Conservation (phyloP, 495 filamentous ascomycete species). For the Usnea hakonensis region DNA sequence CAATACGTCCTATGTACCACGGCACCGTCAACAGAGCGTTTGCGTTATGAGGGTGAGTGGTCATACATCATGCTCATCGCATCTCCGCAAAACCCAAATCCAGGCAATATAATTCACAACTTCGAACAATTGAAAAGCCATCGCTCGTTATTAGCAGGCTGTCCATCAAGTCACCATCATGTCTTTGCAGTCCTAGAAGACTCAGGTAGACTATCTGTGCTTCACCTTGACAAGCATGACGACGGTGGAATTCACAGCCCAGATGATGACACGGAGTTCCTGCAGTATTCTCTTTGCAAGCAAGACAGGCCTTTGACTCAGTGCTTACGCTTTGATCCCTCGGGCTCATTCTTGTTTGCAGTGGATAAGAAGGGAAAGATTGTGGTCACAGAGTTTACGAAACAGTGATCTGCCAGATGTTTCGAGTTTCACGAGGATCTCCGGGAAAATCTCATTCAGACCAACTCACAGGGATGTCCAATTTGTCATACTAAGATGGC, state of each 20-base stretch:
- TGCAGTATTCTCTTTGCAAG: not conserved
- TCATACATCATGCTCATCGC: slow-evolving; percentile 17
- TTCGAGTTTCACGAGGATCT: not conserved
- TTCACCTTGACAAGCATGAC: slow-evolving; percentile 5
- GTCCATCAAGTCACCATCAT: slow-evolving; percentile 9
- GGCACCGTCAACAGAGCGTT: slow-evolving; percentile 18
- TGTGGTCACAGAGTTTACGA: slow-evolving; percentile 5
- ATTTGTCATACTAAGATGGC: not conserved
- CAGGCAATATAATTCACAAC: not conserved
- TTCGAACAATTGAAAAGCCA: slow-evolving; percentile 10
- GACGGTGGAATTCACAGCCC: slow-evolving; percentile 11
- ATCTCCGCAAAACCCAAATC: not conserved
- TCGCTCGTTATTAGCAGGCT: slow-evolving; percentile 5
- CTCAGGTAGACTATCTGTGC: slow-evolving; percentile 4
- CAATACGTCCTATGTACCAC: slow-evolving; percentile 19
- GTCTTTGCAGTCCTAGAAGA: slow-evolving; percentile 16
- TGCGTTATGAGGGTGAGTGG: slow-evolving; percentile 20
- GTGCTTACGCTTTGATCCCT: slow-evolving; percentile 16
- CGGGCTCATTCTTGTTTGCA: slow-evolving; percentile 15
- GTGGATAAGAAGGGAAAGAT: slow-evolving; percentile 17
- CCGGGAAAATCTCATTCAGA: not conserved
- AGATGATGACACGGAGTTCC: not conserved
- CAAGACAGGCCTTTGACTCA: not conserved
- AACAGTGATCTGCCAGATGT: not conserved
- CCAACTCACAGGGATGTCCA: not conserved